Base-by-base conservation (phyloP, 768 basidiomycete genomes). In the Antrodiella citrinella region DNA sequence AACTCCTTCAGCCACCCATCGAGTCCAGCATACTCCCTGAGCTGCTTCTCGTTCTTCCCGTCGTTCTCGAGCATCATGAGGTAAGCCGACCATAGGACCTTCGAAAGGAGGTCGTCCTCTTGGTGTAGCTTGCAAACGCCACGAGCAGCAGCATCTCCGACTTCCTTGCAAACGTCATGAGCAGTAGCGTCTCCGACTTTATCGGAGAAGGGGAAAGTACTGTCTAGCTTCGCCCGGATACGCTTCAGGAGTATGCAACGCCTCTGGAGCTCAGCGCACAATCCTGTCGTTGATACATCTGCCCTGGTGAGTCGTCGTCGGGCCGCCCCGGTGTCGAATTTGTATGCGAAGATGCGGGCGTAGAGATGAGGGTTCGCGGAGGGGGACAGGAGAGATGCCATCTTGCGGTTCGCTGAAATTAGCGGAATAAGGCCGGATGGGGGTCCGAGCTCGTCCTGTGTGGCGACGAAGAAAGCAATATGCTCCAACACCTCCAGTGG, bases 41-140 rank as follows among this genome's bases (percentile, higher is more conserved):
- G 72, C 61, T 89, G 87, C 42, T 45, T 62, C 56, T 77, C 77
- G 56, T 91, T 91, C 60, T 76, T 82, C 40, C 80, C 84, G 23
- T 84, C 84, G 56, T 88, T 84, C 68, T 92, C 90, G 44, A 91
- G 68, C 73, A 90, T 76, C 80, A 91, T 80, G 30, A 87, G 66
- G 60, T 85, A 90, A 22, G 81, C 75, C 23, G 76, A 75, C 72
- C 81, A 84, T 4, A 91, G 74, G 12, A 78, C 60, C n/a, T 80
- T 71, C 20, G 69, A 66, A 26, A 75, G 51, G 15, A 54, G 53
- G 47, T 57, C 58, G 13, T 57, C 56, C 18, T 65, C 63, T n/a
- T 54, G 49, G 11, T 62, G 58, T n/a, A 7, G 18, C 26, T 40
- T 48, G n/a, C n/a, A n/a, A n/a, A n/a, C n/a, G n/a, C n/a, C n/a